Evolutionary conservation across 805 yeast species (phyloP), one percentile per base, ranked within the genome.

Genomic region (Grigorovia jiainica): DNA sequence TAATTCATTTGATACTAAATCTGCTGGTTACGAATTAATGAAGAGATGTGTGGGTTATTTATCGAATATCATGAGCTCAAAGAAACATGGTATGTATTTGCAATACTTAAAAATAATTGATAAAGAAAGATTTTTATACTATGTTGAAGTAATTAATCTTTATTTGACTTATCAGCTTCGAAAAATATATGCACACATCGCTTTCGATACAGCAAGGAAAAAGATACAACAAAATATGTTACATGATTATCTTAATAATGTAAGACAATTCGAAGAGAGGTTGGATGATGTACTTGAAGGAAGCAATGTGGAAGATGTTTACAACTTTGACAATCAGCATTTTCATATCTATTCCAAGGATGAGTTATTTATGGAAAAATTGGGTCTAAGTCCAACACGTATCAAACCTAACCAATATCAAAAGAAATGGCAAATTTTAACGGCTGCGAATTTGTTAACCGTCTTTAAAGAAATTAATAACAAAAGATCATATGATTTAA

Each of bases 371-470:
- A n/a, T n/a, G n/a, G n/a, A n/a, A n/a, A n/a, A n/a, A n/a, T n/a
- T n/a, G n/a, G n/a, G n/a, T n/a, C n/a, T n/a, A n/a, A n/a, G n/a
- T n/a, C 25, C 21, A 20, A 20, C 41, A 15, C 18, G 36, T 16
- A 50, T 62, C 29, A 67, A 54, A 48, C 55, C 44, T 61, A 66
- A 40, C 55, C 55, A 55, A 20, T 89, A 89, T 58, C 80, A 84
- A 0, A 71, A 73, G 46, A 87, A 85, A 54, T 90, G 96, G 95
- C 87, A 82, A 48, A 65, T 89, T 27, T 67, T 72, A 41, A 70
- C 86, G 0, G 86, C 87, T 0, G 78, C 83, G 1, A 66, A 73
- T 21, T 64, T 80, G 1, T 61, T 83, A 50, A 70, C 77, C 0
- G 55, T 76, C 13, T 70, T 82, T 21, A 73, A 74, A 53, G 61